Conservation (phyloP, 176 grass and related monocot genomes). For the Poa pratensis region DNA sequence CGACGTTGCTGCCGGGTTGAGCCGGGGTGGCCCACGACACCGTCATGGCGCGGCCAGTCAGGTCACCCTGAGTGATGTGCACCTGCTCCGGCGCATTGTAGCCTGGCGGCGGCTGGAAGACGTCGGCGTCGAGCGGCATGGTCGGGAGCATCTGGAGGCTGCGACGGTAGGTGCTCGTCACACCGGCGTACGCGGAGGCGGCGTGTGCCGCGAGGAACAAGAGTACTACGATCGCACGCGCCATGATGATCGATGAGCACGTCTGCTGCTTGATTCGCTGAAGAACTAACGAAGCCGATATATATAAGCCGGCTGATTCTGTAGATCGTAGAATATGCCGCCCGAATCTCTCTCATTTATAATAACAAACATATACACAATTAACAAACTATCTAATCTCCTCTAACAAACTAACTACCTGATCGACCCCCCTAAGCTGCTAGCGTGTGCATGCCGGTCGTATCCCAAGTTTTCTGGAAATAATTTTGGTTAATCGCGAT, state of each 20-base stretch:
- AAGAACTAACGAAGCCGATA: not conserved
- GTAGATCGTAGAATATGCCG: not conserved
- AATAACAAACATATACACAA: too few species aligned
- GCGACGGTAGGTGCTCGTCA: constrained; percentile 46
- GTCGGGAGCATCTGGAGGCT: constrained; percentile 14
- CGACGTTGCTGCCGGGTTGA: constrained; percentile 50
- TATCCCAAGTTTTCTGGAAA: too few species aligned
- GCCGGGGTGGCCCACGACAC: constrained; percentile 61
- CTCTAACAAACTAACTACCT: too few species aligned
- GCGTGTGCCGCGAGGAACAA: not conserved
- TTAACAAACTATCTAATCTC: too few species aligned
- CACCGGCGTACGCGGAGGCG: constrained; percentile 2
- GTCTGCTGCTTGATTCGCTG: not conserved
- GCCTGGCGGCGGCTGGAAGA: constrained; percentile 56
- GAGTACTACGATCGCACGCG: not conserved
- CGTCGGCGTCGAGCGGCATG: constrained; percentile 57
- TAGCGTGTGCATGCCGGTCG: too few species aligned
- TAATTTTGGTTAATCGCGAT: too few species aligned
- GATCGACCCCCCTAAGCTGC: too few species aligned
- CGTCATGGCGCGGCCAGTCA: constrained; percentile 53
- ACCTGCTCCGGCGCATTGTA: constrained; percentile 67
- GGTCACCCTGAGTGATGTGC: constrained; percentile 71
- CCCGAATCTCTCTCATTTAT: not conserved
- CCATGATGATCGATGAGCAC: not conserved
- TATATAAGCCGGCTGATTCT: not conserved